Percentiles rank a stretch among this genome's conserved stretches.
phyloP scores from a whole-genome alignment of 805 yeast genomes.

The Yarrowia sp. region DNA sequence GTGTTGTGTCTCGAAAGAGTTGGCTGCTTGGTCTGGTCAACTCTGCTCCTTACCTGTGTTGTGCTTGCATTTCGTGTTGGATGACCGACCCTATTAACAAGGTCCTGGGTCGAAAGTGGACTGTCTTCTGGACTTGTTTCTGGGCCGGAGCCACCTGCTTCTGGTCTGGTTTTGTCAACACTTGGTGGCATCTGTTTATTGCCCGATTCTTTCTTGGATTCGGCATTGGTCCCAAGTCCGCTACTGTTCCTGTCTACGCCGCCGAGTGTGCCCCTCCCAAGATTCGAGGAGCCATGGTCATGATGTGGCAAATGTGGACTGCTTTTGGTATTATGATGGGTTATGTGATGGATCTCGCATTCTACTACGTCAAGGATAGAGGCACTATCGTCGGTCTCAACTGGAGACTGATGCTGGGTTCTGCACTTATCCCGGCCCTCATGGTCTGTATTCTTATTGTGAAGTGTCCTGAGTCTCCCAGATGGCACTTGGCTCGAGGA shows the following conservation, averaged over 20 bases:
- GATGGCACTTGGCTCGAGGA: conserved; percentile 68
- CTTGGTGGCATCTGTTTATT: conserved; percentile 66
- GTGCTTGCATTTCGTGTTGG: conserved; percentile 64
- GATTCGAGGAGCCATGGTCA: conserved; percentile 69
- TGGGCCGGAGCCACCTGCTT: conserved; percentile 66
- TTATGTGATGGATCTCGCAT: conserved; percentile 64
- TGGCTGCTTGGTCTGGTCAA: conserved; percentile 65
- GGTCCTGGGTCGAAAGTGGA: conserved; percentile 64
- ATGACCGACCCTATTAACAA: conserved; percentile 61
- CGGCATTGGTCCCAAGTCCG: conserved; percentile 71
- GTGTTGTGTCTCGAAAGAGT: conserved; percentile 43
- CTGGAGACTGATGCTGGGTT: conserved; percentile 73
- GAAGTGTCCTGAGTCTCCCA: conserved; percentile 71
- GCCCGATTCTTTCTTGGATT: conserved; percentile 68
- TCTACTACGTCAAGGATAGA: conserved; percentile 44
- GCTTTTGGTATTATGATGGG: conserved; percentile 77
- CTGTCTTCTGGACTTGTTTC: conserved; percentile 63
- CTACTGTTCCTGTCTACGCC: conserved; percentile 71
- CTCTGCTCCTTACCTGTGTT: conserved; percentile 70
- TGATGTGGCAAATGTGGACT: conserved; percentile 77
- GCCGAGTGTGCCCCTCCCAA: conserved; percentile 67
- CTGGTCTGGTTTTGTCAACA: conserved; percentile 69
- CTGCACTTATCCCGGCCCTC: conserved; percentile 66
- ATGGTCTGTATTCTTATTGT: conserved; percentile 60
- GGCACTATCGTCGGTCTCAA: conserved; percentile 41